Evolutionary conservation across 164 flowering plant species (phyloP), one percentile per base, ranked within the genome.

Genomic region (Macadamia tetraphylla): DNA sequence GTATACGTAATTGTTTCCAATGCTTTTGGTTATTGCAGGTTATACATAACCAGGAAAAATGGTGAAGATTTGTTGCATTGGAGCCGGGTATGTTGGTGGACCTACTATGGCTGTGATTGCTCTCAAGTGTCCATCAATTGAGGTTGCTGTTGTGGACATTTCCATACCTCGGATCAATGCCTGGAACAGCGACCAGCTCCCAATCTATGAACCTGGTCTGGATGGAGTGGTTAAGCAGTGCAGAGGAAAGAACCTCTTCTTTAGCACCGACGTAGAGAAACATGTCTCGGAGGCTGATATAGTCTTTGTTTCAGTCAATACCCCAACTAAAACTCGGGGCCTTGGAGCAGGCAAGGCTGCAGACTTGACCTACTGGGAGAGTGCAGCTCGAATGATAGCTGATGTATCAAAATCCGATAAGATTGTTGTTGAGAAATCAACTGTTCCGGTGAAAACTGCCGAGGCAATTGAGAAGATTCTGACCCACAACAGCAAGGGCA

Each of bases 41-140:
- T 30, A 29, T 62, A 6, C 0, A 29, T 31, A 64, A 59, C 64
- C 31, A 42, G 17, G n/a, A 23, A 79, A 74, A 65, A 86, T 84
- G 85, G 85, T 86, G 83, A 86, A 86, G 81, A 84, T 86, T 67
- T 86, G 87, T 29, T 86, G 86, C 76, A 82, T 85, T 69, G 89
- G 89, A 69, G 89, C 89, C 67, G 87, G 89, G 9, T 85, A 83
- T 78, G 87, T 86, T 5, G 89, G 87, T 6, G 89, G 89, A 6
- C 87, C 89, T 6, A 85, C 89, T 6, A 85, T 86, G 87, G 87
- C 87, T 30, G 88, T 84, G 64, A 86, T 86, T 68, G 90, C 88
- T 1, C 71, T 77, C n/a, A 86, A 84, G 75, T 84, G 90, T 79
- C 85, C 88, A 0, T 52, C 63, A 1, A 78, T 86, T 69, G 80